phyloP scores from a whole-genome alignment of 495 filamentous ascomycete species.

The Bryoglossum gracile region DNA sequence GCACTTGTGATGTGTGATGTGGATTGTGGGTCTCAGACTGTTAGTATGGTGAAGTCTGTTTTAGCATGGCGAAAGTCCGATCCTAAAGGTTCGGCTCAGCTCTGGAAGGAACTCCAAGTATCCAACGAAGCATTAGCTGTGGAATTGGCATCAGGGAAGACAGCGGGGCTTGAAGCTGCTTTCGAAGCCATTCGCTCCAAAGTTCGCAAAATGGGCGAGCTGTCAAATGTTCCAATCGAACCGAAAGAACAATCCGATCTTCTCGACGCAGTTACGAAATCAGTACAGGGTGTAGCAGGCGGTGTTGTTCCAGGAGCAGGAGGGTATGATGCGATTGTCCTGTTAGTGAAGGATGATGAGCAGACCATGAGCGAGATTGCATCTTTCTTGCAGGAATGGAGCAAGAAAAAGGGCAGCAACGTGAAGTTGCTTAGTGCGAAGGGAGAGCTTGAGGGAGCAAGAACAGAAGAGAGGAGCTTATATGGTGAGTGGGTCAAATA shows the following conservation, averaged over 20 bases:
- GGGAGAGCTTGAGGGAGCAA: slow-evolving; percentile 82
- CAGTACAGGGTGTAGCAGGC: slow-evolving; percentile 71
- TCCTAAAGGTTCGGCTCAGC: slow-evolving; percentile 51
- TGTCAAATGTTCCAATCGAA: slow-evolving; percentile 81
- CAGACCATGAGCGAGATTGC: slow-evolving; percentile 57
- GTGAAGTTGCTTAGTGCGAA: slow-evolving; percentile 73
- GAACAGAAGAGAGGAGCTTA: slow-evolving; percentile 45
- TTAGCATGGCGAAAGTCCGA: slow-evolving; percentile 72
- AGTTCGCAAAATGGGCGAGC: slow-evolving; percentile 67
- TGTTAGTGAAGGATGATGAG: slow-evolving; percentile 69
- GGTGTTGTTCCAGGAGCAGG: slow-evolving; percentile 93
- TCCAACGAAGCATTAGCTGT: slow-evolving; percentile 64
- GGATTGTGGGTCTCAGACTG: slow-evolving; percentile 87
- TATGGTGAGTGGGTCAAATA: slow-evolving; percentile 11
- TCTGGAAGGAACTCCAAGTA: slow-evolving; percentile 68
- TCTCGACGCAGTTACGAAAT: slow-evolving; percentile 55
- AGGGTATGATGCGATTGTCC: slow-evolving; percentile 83
- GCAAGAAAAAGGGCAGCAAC: slow-evolving; percentile 55
- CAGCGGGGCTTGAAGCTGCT: slow-evolving; percentile 29
- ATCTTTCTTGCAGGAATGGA: slow-evolving; percentile 57
- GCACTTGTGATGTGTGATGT: slow-evolving; percentile 90
- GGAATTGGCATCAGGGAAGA: slow-evolving; percentile 42
- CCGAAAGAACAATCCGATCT: slow-evolving; percentile 77
- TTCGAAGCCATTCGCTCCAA: slow-evolving; percentile 39
- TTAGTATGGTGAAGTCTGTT: slow-evolving; percentile 90